Percentiles rank a stretch among this genome's conserved stretches.
phyloP scores from a whole-genome alignment of 805 yeast species.

The Candida sithepensis region DNA sequence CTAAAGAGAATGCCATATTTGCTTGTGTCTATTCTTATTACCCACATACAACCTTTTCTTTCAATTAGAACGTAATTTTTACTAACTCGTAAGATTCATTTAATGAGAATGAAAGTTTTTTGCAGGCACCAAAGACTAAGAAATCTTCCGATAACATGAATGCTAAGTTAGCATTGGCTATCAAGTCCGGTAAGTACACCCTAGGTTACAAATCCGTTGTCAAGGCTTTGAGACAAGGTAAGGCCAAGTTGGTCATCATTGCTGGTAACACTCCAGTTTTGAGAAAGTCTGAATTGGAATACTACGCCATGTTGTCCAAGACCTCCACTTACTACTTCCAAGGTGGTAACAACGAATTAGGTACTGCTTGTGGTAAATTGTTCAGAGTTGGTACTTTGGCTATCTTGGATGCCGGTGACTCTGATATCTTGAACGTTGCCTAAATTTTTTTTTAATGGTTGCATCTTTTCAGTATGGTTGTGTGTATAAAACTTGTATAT shows the following conservation, averaged over 20 bases:
- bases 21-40: too few species aligned
- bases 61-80: too few species aligned
- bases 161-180: conserved; percentile 96
- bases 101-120: conserved; percentile 1
- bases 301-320: conserved; percentile 99
- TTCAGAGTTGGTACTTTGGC: conserved; percentile 99
- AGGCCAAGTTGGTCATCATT: conserved; percentile 96
- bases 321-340: conserved; percentile 97
- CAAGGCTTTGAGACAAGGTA: conserved; percentile 97
- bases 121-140: conserved; percentile 91
- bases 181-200: conserved; percentile 99
- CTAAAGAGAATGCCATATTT: too few species aligned
- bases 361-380: conserved; percentile 99
- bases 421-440: conserved; percentile 86
- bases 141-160: conserved; percentile 90
- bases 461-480: background rate
- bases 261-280: conserved; percentile 99
- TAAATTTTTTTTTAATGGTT: conserved; percentile 1
- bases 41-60: too few species aligned
- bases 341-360: conserved; percentile 99
- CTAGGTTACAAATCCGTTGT: conserved; percentile 99
- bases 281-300: conserved; percentile 99
- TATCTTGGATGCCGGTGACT: conserved; percentile 98
- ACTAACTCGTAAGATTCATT: conserved; percentile 37
- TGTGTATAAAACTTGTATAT: background rate